These are phyloP conservation scores for Wickerhamomyces chaumierensis DNA, from an alignment of 805 yeast genomes.

Conservation along the genomic window DNA sequence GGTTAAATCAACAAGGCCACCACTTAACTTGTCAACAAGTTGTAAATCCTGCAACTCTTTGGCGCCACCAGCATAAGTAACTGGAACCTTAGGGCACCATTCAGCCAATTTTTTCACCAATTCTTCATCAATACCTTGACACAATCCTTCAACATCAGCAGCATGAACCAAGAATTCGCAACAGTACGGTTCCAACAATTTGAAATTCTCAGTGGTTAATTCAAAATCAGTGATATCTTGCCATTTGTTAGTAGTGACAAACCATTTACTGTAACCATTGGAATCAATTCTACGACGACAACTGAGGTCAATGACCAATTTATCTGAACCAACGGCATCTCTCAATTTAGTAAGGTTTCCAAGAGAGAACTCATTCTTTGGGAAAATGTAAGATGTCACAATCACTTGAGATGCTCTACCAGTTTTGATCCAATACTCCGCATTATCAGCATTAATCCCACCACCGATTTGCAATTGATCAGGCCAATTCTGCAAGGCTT, in stretches of 20 bases:
- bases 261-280: slow-evolving; percentile 40
- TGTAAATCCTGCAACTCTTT: slow-evolving; percentile 57
- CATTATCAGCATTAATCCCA: slow-evolving; percentile 71
- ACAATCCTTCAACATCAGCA: slow-evolving; percentile 96
- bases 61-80: slow-evolving; percentile 98
- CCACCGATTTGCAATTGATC: slow-evolving; percentile 78
- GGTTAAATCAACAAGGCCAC: slow-evolving; percentile 82
- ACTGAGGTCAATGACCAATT: slow-evolving; percentile 81
- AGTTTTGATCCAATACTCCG: slow-evolving; percentile 60
- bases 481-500: slow-evolving; percentile 73
- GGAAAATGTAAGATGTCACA: slow-evolving; percentile 85
- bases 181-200: slow-evolving; percentile 49
- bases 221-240: slow-evolving; percentile 69
- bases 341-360: slow-evolving; percentile 42
- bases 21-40: slow-evolving; percentile 54
- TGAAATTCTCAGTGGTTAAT: slow-evolving; percentile 43
- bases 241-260: slow-evolving; percentile 98
- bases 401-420: slow-evolving; percentile 77
- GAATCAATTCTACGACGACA: slow-evolving; percentile 41
- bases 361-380: slow-evolving; percentile 39
- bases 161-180: slow-evolving; percentile 90
- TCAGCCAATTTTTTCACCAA: slow-evolving; percentile 61
- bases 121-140: slow-evolving; percentile 81
- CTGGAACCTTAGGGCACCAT: slow-evolving; percentile 59
- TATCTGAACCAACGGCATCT: slow-evolving; percentile 45